phyloP scores from a whole-genome alignment of 805 yeast genomes.

The Candida silvatica region DNA sequence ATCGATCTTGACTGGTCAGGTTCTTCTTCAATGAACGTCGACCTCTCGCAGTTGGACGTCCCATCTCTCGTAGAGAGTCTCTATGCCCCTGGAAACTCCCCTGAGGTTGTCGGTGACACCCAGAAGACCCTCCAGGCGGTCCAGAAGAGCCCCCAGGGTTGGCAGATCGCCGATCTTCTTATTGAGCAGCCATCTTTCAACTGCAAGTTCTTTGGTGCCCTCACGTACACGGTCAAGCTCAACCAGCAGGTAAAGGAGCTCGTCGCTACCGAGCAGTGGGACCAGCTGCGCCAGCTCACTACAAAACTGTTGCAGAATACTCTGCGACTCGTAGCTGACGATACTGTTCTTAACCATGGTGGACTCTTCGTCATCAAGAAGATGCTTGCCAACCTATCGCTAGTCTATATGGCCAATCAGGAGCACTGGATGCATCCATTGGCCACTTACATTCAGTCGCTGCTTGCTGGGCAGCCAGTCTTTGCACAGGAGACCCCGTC shows the following conservation, averaged over 20 bases:
- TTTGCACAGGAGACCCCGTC: not conserved
- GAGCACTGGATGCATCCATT: conserved; percentile 34
- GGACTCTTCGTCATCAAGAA: conserved; percentile 45
- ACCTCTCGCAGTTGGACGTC: not conserved
- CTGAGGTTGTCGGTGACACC: conserved; percentile 28
- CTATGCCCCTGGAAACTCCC: conserved; percentile 31
- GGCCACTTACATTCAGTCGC: conserved; percentile 6
- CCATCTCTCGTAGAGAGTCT: conserved; percentile 30
- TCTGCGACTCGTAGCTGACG: not conserved
- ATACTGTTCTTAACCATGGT: conserved; percentile 8
- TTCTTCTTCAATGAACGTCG: too few relatives aligned
- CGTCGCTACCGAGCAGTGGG: not conserved
- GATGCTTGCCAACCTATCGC: conserved; percentile 44
- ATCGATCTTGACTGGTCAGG: too few relatives aligned
- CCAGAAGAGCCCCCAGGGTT: conserved; percentile 51
- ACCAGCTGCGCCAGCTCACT: not conserved
- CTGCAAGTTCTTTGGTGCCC: conserved; percentile 72
- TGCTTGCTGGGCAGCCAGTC: not conserved
- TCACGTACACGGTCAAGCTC: conserved; percentile 54
- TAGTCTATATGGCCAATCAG: conserved; percentile 34
- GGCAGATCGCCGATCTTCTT: conserved; percentile 46
- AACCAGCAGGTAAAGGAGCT: conserved; percentile 3
- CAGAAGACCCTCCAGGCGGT: conserved; percentile 50
- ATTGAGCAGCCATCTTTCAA: conserved; percentile 32
- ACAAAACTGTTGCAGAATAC: conserved; percentile 1